phyloP scores from a whole-genome alignment of 257 asterid genomes.

The Voacanga thouarsii region DNA sequence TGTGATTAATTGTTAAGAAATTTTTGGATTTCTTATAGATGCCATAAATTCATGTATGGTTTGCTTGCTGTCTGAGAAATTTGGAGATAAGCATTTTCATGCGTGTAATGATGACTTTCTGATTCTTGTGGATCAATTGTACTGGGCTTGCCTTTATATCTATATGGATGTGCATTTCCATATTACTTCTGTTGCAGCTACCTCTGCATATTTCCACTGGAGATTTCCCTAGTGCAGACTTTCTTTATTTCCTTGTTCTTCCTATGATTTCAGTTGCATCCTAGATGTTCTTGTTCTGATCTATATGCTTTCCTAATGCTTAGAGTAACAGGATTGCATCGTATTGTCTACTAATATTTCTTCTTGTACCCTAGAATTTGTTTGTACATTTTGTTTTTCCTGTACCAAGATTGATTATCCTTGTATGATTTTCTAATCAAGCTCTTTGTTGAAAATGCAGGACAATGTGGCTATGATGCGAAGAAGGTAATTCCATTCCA shows the following conservation, averaged over 20 bases:
- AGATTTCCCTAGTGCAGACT: neutral
- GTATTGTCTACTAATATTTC: neutral
- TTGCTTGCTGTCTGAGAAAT: neutral
- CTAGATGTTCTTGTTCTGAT: too few species aligned
- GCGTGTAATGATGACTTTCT: neutral
- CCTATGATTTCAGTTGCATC: neutral
- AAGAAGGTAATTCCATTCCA: constrained; percentile 43
- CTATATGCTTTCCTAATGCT: neutral
- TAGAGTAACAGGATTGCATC: neutral
- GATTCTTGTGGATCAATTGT: neutral
- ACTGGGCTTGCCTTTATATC: neutral
- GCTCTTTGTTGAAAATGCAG: constrained; percentile 46
- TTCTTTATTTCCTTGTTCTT: neutral
- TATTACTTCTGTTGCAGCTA: neutral
- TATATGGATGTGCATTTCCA: neutral
- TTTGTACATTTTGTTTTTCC: neutral
- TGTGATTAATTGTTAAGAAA: neutral
- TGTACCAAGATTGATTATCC: neutral
- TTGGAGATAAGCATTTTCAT: neutral
- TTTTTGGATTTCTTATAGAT: neutral
- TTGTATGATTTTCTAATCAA: constrained; percentile 20
- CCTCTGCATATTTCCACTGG: neutral
- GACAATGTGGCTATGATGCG: constrained; percentile 77
- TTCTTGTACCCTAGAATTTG: neutral
- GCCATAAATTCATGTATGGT: neutral